A percentile compares a stretch with the other conserved stretches of the same genome.
phyloP scores from a whole-genome alignment of 208 protist genomes.

The Porcisia hertigi region DNA sequence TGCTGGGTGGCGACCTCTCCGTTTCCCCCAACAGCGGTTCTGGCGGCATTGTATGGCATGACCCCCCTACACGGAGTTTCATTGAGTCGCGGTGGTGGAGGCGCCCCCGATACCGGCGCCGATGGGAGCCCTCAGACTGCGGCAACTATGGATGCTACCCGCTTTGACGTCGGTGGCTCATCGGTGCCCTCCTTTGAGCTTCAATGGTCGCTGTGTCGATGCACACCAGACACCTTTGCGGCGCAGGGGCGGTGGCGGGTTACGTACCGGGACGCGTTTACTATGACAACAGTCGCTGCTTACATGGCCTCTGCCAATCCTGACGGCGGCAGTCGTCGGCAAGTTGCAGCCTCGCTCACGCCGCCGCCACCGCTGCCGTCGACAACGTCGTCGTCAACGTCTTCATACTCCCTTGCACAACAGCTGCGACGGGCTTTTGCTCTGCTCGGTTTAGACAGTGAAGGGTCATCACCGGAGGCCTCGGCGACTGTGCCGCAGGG shows the following conservation, averaged over 20 bases:
- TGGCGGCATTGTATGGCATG: slow-evolving; percentile 53
- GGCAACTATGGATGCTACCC: not conserved
- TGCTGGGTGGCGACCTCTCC: slow-evolving; percentile 41
- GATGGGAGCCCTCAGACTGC: not conserved
- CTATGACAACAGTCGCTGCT: slow-evolving; percentile 21
- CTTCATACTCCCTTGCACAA: slow-evolving; percentile 19
- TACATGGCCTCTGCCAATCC: slow-evolving; percentile 5
- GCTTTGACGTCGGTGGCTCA: not conserved
- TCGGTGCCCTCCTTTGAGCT: slow-evolving; percentile 9
- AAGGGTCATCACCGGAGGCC: not conserved
- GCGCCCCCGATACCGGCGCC: not conserved
- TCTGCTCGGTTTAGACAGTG: slow-evolving; percentile 1
- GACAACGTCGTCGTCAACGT: slow-evolving; percentile 8
- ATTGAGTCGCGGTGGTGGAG: not conserved
- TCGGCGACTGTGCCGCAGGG: slow-evolving; percentile 4
- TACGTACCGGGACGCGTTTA: slow-evolving; percentile 22
- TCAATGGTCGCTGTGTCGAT: slow-evolving; percentile 6
- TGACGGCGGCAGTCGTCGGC: not conserved
- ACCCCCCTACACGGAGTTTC: slow-evolving; percentile 29
- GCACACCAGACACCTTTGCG: not conserved
- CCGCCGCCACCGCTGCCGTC: slow-evolving; percentile 9
- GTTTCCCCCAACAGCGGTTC: slow-evolving; percentile 52
- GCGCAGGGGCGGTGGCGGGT: not conserved
- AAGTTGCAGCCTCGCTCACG: not conserved
- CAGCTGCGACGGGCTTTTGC: slow-evolving; percentile 27